phyloP scores from a whole-genome alignment of 1,284 basidiomycete genomes.

The Takashimella koratensis region DNA sequence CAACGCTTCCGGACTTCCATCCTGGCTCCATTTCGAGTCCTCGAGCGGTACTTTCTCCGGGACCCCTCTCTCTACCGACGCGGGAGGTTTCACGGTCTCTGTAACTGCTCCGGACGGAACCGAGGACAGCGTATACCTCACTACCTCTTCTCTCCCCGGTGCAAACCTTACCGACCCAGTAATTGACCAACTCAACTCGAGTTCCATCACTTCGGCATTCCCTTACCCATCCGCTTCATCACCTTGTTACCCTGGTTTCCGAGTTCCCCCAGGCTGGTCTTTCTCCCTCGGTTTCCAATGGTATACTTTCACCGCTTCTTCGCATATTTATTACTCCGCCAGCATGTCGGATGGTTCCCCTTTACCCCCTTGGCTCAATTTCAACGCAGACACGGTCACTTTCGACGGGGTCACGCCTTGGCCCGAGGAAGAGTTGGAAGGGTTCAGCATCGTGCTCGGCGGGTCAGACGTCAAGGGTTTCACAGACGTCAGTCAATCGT shows the following conservation, averaged over 20 bases:
- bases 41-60: constrained; percentile 19
- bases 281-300: constrained; percentile 82
- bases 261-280: constrained; percentile 79
- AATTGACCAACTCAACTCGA: constrained; percentile 14
- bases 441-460: constrained; percentile 51
- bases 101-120: constrained; percentile 14
- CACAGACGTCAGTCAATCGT: constrained; percentile 55
- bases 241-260: constrained; percentile 59
- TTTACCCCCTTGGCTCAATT: constrained; percentile 72
- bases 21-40: constrained; percentile 46
- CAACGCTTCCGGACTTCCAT: constrained; percentile 46
- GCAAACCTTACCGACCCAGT: constrained; percentile 16
- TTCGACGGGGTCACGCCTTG: constrained; percentile 72
- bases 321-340: constrained; percentile 63
- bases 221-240: constrained; percentile 61
- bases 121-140: constrained; percentile 11
- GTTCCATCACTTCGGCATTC: constrained; percentile 50
- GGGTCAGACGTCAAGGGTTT: constrained; percentile 61
- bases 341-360: constrained; percentile 62
- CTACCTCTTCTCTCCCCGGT: constrained; percentile 6
- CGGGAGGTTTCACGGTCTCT: constrained; percentile 21
- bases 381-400: constrained; percentile 65
- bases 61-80: constrained; percentile 21
- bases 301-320: constrained; percentile 58
- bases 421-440: constrained; percentile 17